Evolutionary conservation across 768 basidiomycete genomes (phyloP).

Genomic region (Rhizopogon vinicolor): DNA sequence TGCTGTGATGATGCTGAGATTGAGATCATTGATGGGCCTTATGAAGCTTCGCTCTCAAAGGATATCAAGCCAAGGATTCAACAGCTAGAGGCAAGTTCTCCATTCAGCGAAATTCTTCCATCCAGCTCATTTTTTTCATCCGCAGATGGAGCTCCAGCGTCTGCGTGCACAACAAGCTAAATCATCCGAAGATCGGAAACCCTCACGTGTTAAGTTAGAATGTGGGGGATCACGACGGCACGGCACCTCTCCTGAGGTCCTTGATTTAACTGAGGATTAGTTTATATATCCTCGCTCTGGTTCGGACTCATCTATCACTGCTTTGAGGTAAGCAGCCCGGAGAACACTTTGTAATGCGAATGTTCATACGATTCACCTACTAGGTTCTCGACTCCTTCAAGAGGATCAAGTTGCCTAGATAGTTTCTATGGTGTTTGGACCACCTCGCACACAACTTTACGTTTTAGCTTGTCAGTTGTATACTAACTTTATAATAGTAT

Average conservation of each 20-base stretch:
- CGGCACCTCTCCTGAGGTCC: background rate
- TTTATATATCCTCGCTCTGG: background rate
- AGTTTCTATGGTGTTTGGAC: background rate
- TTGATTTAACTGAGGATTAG: background rate
- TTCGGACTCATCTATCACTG: no score
- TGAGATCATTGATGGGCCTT: background rate
- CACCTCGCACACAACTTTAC: no score
- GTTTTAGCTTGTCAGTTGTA: no score
- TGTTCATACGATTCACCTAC: background rate
- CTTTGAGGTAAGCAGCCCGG: background rate
- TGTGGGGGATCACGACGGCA: background rate
- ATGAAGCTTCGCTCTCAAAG: background rate
- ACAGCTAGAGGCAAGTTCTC: no score
- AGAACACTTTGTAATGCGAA: background rate
- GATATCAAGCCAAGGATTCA: no score
- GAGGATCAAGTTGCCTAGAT: background rate
- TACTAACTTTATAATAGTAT: no score
- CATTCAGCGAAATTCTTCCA: background rate
- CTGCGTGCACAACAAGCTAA: slow-evolving; percentile 5
- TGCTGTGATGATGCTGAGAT: background rate
- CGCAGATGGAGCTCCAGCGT: slow-evolving; percentile 11
- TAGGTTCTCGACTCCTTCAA: background rate
- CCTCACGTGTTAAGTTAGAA: slow-evolving; percentile 14
- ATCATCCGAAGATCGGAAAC: slow-evolving; percentile 6
- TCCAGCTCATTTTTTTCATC: background rate